Evolutionary conservation across 495 filamentous ascomycete genomes (phyloP).

Genomic region (Hapsidospora chrysogenum): DNA sequence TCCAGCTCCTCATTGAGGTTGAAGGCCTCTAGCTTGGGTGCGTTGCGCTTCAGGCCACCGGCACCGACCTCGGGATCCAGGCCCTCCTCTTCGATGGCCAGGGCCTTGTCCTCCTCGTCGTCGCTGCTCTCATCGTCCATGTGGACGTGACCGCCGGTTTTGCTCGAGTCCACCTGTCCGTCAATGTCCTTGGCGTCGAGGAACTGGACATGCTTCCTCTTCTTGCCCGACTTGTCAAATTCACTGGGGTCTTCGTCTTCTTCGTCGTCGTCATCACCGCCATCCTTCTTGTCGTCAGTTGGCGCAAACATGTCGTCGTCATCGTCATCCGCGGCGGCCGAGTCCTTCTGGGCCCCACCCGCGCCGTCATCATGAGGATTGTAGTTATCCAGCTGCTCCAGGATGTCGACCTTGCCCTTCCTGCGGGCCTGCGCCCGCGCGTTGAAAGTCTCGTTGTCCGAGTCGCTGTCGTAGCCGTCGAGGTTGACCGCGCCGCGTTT

Average conservation of each 20-base stretch:
- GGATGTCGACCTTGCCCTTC: constrained; percentile 22
- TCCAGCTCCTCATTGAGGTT: constrained; percentile 85
- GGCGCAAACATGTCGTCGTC: constrained; percentile 89
- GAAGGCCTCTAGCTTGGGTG: constrained; percentile 92
- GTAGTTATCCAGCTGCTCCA: constrained; percentile 27
- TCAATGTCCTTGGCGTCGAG: constrained; percentile 56
- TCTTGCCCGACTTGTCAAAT: constrained; percentile 31
- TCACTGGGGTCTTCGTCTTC: constrained; percentile 32
- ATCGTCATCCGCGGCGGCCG: constrained; percentile 37
- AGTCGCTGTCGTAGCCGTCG: constrained; percentile 92
- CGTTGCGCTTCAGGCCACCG: constrained; percentile 81
- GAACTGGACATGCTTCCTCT: constrained; percentile 67
- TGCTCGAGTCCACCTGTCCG: constrained; percentile 63
- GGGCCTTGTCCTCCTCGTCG: constrained; percentile 51
- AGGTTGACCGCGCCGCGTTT: constrained; percentile 89
- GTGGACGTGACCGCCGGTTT: constrained; percentile 49
- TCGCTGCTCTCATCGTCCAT: constrained; percentile 48
- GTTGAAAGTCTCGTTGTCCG: constrained; percentile 79
- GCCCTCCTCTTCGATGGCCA: constrained; percentile 47
- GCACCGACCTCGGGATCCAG: constrained; percentile 79
- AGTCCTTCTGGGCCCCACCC: constrained; percentile 16
- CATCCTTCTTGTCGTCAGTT: constrained; percentile 29
- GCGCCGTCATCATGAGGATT: constrained; percentile 6
- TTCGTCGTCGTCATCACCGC: constrained; percentile 44
- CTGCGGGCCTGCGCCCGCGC: constrained; percentile 43